Conservation (phyloP, 805 yeast genomes). For the Teunomyces tritomae region DNA sequence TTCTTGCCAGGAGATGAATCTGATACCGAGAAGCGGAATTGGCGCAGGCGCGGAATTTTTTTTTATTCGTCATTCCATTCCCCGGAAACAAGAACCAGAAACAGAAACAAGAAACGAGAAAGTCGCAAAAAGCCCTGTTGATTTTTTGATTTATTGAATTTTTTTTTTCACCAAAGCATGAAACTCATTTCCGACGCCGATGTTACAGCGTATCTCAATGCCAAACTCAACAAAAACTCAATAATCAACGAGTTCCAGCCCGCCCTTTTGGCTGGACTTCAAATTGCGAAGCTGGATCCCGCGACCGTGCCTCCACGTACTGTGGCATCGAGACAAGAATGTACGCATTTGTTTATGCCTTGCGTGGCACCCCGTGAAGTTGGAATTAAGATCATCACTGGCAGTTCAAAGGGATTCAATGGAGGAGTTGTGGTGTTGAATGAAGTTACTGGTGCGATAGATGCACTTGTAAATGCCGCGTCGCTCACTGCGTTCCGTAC, state of each 20-base stretch:
- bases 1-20: neutral
- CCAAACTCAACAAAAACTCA: constrained; percentile 19
- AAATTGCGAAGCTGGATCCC: neutral
- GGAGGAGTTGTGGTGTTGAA: constrained; percentile 55
- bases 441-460: constrained; percentile 47
- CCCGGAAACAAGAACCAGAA: too few relatives aligned
- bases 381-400: constrained; percentile 61
- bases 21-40: neutral
- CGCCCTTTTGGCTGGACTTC: constrained; percentile 35
- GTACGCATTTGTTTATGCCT: constrained; percentile 61
- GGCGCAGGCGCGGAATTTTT: neutral
- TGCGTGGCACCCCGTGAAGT: constrained; percentile 50
- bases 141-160: too few relatives aligned
- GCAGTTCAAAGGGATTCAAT: constrained; percentile 55
- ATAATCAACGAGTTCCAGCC: constrained; percentile 33
- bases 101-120: too few relatives aligned
- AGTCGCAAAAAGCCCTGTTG: too few relatives aligned
- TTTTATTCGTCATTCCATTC: too few relatives aligned
- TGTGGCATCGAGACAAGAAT: neutral
- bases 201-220: constrained; percentile 26
- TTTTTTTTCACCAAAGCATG: constrained; percentile 17
- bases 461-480: constrained; percentile 56
- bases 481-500: constrained; percentile 67
- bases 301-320: neutral
- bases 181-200: constrained; percentile 30